phyloP scores from a whole-genome alignment of 352 stramenopile genomes.

The Pythium guiyangense region DNA sequence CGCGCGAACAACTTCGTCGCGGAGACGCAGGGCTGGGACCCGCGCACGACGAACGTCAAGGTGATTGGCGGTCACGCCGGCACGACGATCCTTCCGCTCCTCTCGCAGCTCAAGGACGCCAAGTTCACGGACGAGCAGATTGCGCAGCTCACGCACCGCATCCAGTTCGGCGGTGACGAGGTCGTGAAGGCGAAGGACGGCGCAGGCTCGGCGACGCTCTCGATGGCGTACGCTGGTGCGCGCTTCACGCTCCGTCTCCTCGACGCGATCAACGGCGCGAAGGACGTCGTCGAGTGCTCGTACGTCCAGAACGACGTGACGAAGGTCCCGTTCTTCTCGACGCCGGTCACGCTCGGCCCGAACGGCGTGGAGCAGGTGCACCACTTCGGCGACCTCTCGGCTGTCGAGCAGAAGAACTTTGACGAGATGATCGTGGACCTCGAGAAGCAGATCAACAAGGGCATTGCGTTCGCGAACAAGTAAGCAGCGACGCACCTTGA shows the following conservation, averaged over 20 bases:
- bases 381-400: constrained; percentile 86
- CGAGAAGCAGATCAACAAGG: constrained; percentile 86
- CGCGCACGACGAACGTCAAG: constrained; percentile 82
- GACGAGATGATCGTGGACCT: constrained; percentile 88
- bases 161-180: constrained; percentile 93
- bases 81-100: constrained; percentile 98
- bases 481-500: constrained; percentile 6
- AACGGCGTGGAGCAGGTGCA: constrained; percentile 96
- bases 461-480: constrained; percentile 83
- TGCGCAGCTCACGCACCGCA: constrained; percentile 94
- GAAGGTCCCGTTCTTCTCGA: constrained; percentile 94
- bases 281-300: constrained; percentile 95
- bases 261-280: constrained; percentile 92
- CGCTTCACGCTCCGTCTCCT: constrained; percentile 93
- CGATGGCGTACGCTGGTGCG: constrained; percentile 98
- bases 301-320: constrained; percentile 97
- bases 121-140: constrained; percentile 94
- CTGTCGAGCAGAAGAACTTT: constrained; percentile 84
- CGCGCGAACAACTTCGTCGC: constrained; percentile 96
- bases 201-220: constrained; percentile 97
- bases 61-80: constrained; percentile 99
- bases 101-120: constrained; percentile 93
- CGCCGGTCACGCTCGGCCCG: constrained; percentile 93
- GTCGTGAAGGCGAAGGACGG: constrained; percentile 97
- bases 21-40: constrained; percentile 75